Evolutionary conservation across 2,329 filamentous ascomycete species (phyloP), one percentile per base, ranked within the genome.

Genomic region (Colletotrichum scovillei): DNA sequence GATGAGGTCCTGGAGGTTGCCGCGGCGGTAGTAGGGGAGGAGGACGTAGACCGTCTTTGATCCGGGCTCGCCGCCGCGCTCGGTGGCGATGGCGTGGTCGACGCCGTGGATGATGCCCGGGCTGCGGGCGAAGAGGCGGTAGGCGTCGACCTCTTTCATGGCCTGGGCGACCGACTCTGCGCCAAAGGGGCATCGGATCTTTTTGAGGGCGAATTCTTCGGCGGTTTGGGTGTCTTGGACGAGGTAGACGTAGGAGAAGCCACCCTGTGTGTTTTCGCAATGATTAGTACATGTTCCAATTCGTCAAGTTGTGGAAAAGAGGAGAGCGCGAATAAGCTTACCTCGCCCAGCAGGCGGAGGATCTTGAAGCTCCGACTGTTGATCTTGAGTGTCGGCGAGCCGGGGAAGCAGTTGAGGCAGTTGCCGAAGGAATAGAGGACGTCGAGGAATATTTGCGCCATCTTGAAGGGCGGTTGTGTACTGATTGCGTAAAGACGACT

Each of bases 201-300:
- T 99, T 85, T 99, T 99, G 75, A 98, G 92, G 22, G 97, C 97
- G 83, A 97, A 96, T 59, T 98, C 90, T 78, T 96, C 92, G 73
- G 94, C 93, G 65, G 91, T 93, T 67, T 91, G 88, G 60, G 93
- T 96, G 83, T 98, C 95, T 87, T 98, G 94, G 73, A 99, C 97
- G 73, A 99, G 94, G 85, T 99, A 99, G 78, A 99, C 97, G 84
- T 98, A 99, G 76, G 95, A 98, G 88, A 99, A 99, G 80, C 97
- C 97, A 81, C 97, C 97, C 93, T 96, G 70, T 65, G 19, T 14
- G 28, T 19, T 12, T 16, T 55, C 5, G 2, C 28, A 32, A 19
- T n/a, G 14, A n/a, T 53, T 53, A 22, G 46, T 35, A 12, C 24
- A 14, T 9, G n/a, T 1, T 16, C 4, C 22, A n/a, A 9, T 63